Evolutionary conservation across 2,329 filamentous ascomycete genomes (phyloP).

Genomic region (Diaporthe sp.): DNA sequence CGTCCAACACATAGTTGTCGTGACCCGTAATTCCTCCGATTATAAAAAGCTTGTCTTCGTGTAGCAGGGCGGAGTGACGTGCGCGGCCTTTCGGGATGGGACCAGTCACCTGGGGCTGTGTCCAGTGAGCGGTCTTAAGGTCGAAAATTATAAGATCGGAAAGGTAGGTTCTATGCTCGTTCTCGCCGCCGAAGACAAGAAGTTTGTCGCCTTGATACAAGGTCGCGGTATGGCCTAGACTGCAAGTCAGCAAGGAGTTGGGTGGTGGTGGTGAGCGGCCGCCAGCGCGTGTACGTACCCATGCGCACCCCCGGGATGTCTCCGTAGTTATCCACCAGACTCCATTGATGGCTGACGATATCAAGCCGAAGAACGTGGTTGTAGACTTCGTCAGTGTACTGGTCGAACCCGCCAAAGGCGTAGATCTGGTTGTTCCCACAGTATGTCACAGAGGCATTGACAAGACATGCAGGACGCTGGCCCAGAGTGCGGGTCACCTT

Average conservation of each 20-base stretch:
- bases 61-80: conserved; percentile 91
- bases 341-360: conserved; percentile 91
- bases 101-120: conserved; percentile 88
- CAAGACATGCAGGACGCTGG: conserved; percentile 90
- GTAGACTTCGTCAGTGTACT: conserved; percentile 99
- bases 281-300: conserved; percentile 70
- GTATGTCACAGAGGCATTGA: conserved; percentile 99
- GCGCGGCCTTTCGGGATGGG: conserved; percentile 90
- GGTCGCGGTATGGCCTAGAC: conserved; percentile 89
- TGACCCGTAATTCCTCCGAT: conserved; percentile 96
- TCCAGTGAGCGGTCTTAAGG: conserved; percentile 94
- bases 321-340: conserved; percentile 96
- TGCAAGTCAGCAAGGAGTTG: conserved; percentile 33
- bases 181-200: conserved; percentile 97
- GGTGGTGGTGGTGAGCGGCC: not conserved
- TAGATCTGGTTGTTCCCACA: conserved; percentile 98
- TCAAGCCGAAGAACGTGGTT: conserved; percentile 96
- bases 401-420: conserved; percentile 97
- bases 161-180: conserved; percentile 95
- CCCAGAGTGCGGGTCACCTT: conserved; percentile 84
- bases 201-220: conserved; percentile 95
- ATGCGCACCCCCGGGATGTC: conserved; percentile 97
- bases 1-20: conserved; percentile 92
- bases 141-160: conserved; percentile 98
- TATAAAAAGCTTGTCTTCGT: conserved; percentile 97